These are phyloP conservation scores for Geopyxis carbonaria DNA, from an alignment of 495 filamentous ascomycete genomes.

Conservation along the genomic window DNA sequence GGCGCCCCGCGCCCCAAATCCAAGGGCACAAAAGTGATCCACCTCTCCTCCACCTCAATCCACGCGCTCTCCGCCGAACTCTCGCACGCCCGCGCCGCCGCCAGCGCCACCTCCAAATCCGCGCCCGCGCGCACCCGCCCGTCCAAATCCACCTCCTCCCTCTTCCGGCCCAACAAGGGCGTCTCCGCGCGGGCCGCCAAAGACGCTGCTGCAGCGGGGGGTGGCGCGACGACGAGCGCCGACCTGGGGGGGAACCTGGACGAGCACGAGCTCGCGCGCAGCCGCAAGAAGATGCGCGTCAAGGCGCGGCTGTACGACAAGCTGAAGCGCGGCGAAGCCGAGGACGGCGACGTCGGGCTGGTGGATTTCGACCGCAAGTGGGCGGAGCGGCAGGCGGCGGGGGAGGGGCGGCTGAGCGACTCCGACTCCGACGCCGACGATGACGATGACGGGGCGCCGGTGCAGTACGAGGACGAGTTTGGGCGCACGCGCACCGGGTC, in stretches of 20 bases:
- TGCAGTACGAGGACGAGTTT: slow-evolving; percentile 83
- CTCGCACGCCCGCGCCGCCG: slow-evolving; percentile 47
- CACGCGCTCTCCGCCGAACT: slow-evolving; percentile 67
- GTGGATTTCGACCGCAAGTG: slow-evolving; percentile 94
- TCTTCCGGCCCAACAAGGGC: slow-evolving; percentile 18
- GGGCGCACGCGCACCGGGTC: slow-evolving; percentile 59
- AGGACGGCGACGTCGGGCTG: slow-evolving; percentile 33
- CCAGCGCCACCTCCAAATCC: slow-evolving; percentile 27
- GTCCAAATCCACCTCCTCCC: slow-evolving; percentile 31
- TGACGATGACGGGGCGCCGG: slow-evolving; percentile 38
- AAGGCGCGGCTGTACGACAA: slow-evolving; percentile 71
- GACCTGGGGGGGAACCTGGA: slow-evolving; percentile 5
- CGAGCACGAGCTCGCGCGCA: slow-evolving; percentile 33
- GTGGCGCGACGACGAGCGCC: slow-evolving; percentile 4
- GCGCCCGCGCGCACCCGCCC: slow-evolving; percentile 44
- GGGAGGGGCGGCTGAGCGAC: slow-evolving; percentile 19
- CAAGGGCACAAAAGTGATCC: slow-evolving; percentile 37
- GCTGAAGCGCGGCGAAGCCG: slow-evolving; percentile 49
- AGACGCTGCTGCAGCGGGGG: slow-evolving; percentile 2
- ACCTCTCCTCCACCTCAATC: slow-evolving; percentile 44
- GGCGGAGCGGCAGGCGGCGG: slow-evolving; percentile 43
- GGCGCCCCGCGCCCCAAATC: slow-evolving; percentile 49
- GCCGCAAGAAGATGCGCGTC: slow-evolving; percentile 63
- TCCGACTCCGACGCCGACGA: slow-evolving; percentile 27
- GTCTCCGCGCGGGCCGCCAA: slow-evolving; percentile 11